Evolutionary conservation across 176 grass and related monocot species (phyloP).

Genomic region (Musa itinerans): DNA sequence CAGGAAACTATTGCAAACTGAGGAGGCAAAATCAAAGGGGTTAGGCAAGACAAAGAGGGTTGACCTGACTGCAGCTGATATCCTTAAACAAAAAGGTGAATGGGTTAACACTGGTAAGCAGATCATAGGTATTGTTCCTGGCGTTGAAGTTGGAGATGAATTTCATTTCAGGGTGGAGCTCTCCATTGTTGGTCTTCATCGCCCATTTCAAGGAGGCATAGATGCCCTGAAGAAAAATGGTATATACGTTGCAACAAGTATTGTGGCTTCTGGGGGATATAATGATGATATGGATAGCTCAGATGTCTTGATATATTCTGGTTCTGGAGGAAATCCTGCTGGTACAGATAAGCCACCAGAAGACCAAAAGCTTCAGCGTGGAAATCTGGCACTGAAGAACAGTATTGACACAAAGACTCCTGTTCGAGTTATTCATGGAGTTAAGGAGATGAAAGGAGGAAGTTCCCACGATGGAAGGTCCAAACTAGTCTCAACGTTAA

Average conservation of each 20-base stretch:
- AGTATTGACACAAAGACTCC: conserved; percentile 43
- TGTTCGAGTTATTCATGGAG: conserved; percentile 69
- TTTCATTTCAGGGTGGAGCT: conserved; percentile 66
- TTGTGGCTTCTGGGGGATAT: conserved; percentile 67
- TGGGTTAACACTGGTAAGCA: conserved; percentile 30
- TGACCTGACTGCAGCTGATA: conserved; percentile 38
- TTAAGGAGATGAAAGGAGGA: conserved; percentile 27
- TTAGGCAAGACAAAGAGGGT: conserved; percentile 26
- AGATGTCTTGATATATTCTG: conserved; percentile 73
- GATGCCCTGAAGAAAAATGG: conserved; percentile 33
- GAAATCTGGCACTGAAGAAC: conserved; percentile 62
- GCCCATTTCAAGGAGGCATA: conserved; percentile 51
- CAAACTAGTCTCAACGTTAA: conserved; percentile 40
- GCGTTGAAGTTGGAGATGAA: conserved; percentile 79
- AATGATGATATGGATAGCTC: conserved; percentile 51
- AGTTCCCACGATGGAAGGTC: conserved; percentile 24
- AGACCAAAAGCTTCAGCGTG: conserved; percentile 61
- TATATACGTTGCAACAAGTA: conserved; percentile 44
- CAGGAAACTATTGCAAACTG: conserved; percentile 34
- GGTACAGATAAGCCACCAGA: conserved; percentile 33
- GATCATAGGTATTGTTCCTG: conserved; percentile 45
- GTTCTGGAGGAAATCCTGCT: conserved; percentile 54
- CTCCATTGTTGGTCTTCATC: conserved; percentile 59
- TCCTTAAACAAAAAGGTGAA: conserved; percentile 36
- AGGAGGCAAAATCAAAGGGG: conserved; percentile 21